Evolutionary conservation across 768 basidiomycete species (phyloP).

Genomic region (Suillus clintonianus): DNA sequence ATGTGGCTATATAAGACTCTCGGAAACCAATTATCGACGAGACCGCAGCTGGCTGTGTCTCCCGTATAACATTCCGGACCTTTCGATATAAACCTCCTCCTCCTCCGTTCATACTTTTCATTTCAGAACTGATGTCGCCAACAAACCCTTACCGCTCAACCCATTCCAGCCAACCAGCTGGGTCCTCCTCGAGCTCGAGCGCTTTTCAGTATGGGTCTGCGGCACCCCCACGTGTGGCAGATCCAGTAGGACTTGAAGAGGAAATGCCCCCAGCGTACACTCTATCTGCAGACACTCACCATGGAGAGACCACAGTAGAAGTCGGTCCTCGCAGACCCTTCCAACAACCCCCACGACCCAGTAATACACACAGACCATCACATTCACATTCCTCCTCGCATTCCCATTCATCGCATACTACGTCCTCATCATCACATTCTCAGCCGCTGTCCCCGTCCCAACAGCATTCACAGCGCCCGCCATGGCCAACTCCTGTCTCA

Average conservation of each 20-base stretch:
- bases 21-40: neutral
- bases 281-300: conserved; percentile 46
- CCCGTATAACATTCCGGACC: neutral
- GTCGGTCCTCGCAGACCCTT: conserved; percentile 66
- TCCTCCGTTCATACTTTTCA: neutral
- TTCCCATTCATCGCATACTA: neutral
- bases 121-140: neutral
- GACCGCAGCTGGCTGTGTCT: neutral
- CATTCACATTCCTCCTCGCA: conserved; percentile 11
- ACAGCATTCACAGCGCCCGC: conserved; percentile 15
- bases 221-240: neutral
- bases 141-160: neutral
- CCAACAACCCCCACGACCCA: conserved; percentile 39
- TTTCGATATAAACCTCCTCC: neutral
- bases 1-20: neutral
- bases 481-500: neutral
- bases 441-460: conserved; percentile 11
- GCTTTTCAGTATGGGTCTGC: neutral
- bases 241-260: conserved; percentile 35
- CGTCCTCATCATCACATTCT: conserved; percentile 1
- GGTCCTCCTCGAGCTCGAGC: neutral
- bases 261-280: conserved; percentile 76
- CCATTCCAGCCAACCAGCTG: neutral
- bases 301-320: conserved; percentile 66
- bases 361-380: conserved; percentile 6